Percentiles rank a stretch among this genome's conserved stretches.
Conservation (phyloP, 1,139 yeast species). For the Kodamaea suecica region DNA sequence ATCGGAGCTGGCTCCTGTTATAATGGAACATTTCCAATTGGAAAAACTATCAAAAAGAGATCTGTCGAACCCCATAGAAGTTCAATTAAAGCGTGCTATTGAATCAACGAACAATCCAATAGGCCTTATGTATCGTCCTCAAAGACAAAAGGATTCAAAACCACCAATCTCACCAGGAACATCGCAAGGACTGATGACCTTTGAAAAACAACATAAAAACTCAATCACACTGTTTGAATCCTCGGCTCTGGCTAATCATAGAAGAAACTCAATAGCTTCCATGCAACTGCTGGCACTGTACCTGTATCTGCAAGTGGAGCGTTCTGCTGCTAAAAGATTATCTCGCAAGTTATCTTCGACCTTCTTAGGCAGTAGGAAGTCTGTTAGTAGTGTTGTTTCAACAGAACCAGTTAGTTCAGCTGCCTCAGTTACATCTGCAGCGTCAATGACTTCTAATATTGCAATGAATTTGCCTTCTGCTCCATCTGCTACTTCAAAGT, state of each 20-base stretch:
- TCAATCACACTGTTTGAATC: not conserved
- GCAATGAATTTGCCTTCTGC: not conserved
- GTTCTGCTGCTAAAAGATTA: slow-evolving; percentile 10
- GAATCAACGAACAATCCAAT: slow-evolving; percentile 1
- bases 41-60: no score
- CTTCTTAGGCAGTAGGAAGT: slow-evolving; percentile 13
- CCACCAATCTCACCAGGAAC: slow-evolving; percentile 1
- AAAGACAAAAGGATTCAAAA: not conserved
- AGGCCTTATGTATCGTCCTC: not conserved
- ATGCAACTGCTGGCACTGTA: slow-evolving; percentile 4
- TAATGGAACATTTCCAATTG: no score
- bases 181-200: slow-evolving; percentile 1
- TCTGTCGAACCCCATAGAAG: not conserved
- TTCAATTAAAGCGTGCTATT: not conserved
- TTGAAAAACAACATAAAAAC: not conserved
- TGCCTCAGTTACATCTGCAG: not conserved
- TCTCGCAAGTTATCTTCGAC: slow-evolving; percentile 17
- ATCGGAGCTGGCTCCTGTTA: no score
- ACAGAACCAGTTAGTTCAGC: no score
- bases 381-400: no score
- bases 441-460: not conserved
- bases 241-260: slow-evolving; percentile 6
- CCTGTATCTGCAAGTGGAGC: not conserved
- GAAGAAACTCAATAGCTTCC: slow-evolving; percentile 16
- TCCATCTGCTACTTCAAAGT: not conserved